Percentiles rank a stretch among this genome's conserved stretches.
Evolutionary conservation across 495 filamentous ascomycete species (phyloP).

Genomic region (Hypomontagnella monticulosa): DNA sequence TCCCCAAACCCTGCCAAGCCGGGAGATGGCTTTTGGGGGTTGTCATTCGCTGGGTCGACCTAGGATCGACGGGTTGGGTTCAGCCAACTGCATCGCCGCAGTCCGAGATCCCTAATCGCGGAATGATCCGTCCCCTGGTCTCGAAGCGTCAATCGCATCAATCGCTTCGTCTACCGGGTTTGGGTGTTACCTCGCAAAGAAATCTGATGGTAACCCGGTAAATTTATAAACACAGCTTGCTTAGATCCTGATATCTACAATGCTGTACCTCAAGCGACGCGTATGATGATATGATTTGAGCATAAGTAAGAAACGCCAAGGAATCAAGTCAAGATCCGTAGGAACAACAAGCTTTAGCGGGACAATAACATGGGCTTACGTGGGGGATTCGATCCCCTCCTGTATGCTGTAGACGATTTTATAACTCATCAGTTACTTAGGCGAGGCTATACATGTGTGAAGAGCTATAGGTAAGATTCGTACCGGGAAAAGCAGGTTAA

Average conservation of each 20-base stretch:
- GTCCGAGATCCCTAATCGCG: slow-evolving; percentile 18
- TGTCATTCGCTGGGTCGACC: slow-evolving; percentile 32
- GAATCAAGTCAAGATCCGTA: slow-evolving; percentile 20
- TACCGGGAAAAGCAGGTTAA: no score
- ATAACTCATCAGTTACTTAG: no score
- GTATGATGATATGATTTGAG: background rate
- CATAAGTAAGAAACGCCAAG: background rate
- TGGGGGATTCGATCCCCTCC: background rate
- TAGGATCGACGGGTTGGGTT: slow-evolving; percentile 32
- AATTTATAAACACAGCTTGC: no score
- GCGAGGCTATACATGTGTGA: no score
- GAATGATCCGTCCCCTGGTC: background rate
- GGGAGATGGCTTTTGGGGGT: slow-evolving; percentile 36
- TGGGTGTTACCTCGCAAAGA: background rate
- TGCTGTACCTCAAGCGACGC: no score
- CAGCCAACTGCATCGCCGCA: slow-evolving; percentile 34
- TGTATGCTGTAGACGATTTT: no score
- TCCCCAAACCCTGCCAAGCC: slow-evolving; percentile 42
- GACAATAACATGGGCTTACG: slow-evolving; percentile 9
- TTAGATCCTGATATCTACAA: no score
- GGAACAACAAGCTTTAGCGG: slow-evolving; percentile 28
- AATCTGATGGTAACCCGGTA: no score
- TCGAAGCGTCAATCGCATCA: background rate
- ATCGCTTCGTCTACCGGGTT: slow-evolving; percentile 23
- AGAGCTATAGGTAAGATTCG: no score